phyloP scores from a whole-genome alignment of 2,329 filamentous ascomycete genomes.

The Shiraia sp. region DNA sequence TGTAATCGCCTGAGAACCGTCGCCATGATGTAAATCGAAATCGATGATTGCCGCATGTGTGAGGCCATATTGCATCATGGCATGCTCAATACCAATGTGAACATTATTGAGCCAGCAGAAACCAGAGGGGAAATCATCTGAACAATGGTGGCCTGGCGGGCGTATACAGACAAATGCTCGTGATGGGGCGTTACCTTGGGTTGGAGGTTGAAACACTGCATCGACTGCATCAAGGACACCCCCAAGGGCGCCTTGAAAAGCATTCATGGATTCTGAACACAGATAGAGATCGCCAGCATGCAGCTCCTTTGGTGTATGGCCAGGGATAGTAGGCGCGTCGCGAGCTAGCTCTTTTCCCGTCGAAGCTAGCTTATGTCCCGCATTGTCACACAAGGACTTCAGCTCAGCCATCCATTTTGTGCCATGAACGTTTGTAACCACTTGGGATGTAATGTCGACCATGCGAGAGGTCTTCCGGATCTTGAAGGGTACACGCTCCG shows the following conservation, averaged over 20 bases:
- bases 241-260: slow-evolving; percentile 88
- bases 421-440: slow-evolving; percentile 90
- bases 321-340: slow-evolving; percentile 27
- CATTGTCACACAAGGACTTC: slow-evolving; percentile 78
- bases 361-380: slow-evolving; percentile 75
- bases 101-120: slow-evolving; percentile 99
- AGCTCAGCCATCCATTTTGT: slow-evolving; percentile 92
- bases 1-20: slow-evolving; percentile 88
- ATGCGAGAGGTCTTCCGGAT: slow-evolving; percentile 79
- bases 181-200: slow-evolving; percentile 58
- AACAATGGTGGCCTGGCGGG: slow-evolving; percentile 95
- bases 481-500: slow-evolving; percentile 73
- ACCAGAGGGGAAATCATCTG: slow-evolving; percentile 82
- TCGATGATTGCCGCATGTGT: slow-evolving; percentile 80
- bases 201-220: slow-evolving; percentile 67
- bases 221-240: slow-evolving; percentile 94
- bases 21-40: slow-evolving; percentile 48
- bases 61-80: slow-evolving; percentile 77
- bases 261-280: slow-evolving; percentile 80
- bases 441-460: slow-evolving; percentile 71
- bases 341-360: slow-evolving; percentile 78
- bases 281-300: slow-evolving; percentile 93
- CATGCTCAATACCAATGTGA: slow-evolving; percentile 93
- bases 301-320: slow-evolving; percentile 65
- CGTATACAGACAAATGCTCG: slow-evolving; percentile 91